Base-by-base conservation (phyloP, 1,284 basidiomycete species). In the Athelia psychrophila region DNA sequence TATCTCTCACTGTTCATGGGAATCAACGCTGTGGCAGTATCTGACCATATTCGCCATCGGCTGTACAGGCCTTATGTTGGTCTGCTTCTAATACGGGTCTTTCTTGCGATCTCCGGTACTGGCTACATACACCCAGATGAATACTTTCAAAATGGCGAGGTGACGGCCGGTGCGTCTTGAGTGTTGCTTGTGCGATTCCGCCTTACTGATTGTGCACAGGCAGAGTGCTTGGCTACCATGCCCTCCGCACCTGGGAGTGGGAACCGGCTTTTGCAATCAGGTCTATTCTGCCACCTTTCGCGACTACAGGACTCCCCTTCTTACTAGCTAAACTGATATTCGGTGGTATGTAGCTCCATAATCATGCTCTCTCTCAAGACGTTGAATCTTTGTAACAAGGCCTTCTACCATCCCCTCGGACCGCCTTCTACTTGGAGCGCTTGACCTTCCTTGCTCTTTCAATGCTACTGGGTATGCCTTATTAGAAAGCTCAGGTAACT, bases 71-170 rank as follows among this genome's bases (percentile, higher is more conserved):
- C 44, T 16, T 66, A 66, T 49, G 3, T 40, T 5, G 49, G 27
- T 6, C 51, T 65, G n/a, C 33, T 63, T 2, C 18, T 64, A 13
- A 40, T 65, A 48, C 71, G 72, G 13, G 50, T 63, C 32, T 58
- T 58, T 51, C 64, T 67, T 18, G 71, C 73, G 3, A 54, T 75
- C 9, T 56, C 56, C 44, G 69, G 71, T 23, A 64, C 60, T 13
- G 72, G 66, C 1, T 74, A 74, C 54, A 73, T 74, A 46, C 73
- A 74, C 51, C 72, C 73, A 6, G 73, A 74, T 52, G 72, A 74
- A 57, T 63, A 72, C 54, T 71, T 74, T 56, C 72, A 74, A 58
- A 74, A 69, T 52, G 73, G 67, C 36, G 73, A 74, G 54, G 60
- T 67, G n/a, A 64, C 61, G 22, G 68, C 73, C 47, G 72, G 72